These are phyloP conservation scores for Zopfia rhizophila DNA, from an alignment of 2,329 filamentous ascomycete species.

Conservation along the genomic window DNA sequence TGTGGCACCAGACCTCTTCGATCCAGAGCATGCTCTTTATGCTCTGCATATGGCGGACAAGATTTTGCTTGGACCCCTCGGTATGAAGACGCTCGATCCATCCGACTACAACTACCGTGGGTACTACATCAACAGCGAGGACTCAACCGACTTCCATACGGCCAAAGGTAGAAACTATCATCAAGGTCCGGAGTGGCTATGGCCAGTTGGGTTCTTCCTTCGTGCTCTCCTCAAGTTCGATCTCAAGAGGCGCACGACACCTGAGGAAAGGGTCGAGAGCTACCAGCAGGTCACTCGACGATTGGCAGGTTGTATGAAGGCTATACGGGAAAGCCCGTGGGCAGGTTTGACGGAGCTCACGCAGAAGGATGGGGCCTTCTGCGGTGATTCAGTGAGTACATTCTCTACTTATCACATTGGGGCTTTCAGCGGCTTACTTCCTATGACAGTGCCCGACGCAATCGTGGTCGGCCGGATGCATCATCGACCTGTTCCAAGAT, in stretches of 20 bases:
- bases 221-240: slow-evolving; percentile 93
- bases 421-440: too few relatives aligned
- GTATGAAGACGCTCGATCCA: slow-evolving; percentile 96
- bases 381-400: slow-evolving; percentile 82
- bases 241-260: slow-evolving; percentile 73
- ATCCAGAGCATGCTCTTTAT: slow-evolving; percentile 77
- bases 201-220: slow-evolving; percentile 96
- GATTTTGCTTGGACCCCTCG: slow-evolving; percentile 83
- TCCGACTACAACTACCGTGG: slow-evolving; percentile 92
- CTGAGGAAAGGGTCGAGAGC: slow-evolving; percentile 79
- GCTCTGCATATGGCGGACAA: slow-evolving; percentile 84
- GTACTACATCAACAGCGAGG: slow-evolving; percentile 94
- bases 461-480: slow-evolving; percentile 92
- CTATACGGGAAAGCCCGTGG: slow-evolving; percentile 84
- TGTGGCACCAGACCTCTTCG: slow-evolving; percentile 89
- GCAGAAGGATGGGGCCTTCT: slow-evolving; percentile 85
- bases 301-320: slow-evolving; percentile 83
- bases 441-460: slow-evolving; percentile 92
- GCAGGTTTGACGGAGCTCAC: slow-evolving; percentile 93
- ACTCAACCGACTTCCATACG: slow-evolving; percentile 89
- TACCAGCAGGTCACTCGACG: slow-evolving; percentile 94
- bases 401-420: too few relatives aligned
- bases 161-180: slow-evolving; percentile 97
- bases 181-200: slow-evolving; percentile 97
- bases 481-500: slow-evolving; percentile 97